Conservation (phyloP, 306 rosid species). For the Erythrophleum fordii region DNA sequence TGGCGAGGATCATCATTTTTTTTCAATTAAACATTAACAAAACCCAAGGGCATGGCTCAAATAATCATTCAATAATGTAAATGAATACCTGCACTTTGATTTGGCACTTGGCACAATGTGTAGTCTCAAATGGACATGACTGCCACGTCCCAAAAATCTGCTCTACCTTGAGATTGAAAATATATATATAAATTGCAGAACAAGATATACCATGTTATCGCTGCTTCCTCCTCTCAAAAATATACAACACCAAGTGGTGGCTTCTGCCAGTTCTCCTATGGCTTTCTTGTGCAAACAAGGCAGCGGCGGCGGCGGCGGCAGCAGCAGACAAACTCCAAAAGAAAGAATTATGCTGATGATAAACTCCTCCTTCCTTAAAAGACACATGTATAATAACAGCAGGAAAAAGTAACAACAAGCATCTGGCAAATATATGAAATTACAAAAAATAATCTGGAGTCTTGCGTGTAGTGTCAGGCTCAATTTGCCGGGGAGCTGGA, state of each 20-base stretch:
- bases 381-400: slow-evolving; percentile 71
- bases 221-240: slow-evolving; percentile 58
- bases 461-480: slow-evolving; percentile 97
- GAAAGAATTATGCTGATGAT: slow-evolving; percentile 77
- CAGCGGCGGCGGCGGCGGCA: slow-evolving; percentile 27
- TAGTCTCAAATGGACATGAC: slow-evolving; percentile 36
- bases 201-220: slow-evolving; percentile 67
- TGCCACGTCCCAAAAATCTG: slow-evolving; percentile 45
- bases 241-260: slow-evolving; percentile 79
- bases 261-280: slow-evolving; percentile 58
- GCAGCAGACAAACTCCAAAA: slow-evolving; percentile 64
- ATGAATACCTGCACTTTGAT: slow-evolving; percentile 44
- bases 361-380: slow-evolving; percentile 53
- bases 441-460: slow-evolving; percentile 98
- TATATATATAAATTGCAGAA: slow-evolving; percentile 45
- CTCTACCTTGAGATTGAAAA: slow-evolving; percentile 41
- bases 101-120: slow-evolving; percentile 32
- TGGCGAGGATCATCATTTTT: not conserved
- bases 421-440: slow-evolving; percentile 50
- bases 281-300: slow-evolving; percentile 65
- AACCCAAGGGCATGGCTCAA: not conserved
- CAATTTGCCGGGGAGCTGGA: slow-evolving; percentile 98
- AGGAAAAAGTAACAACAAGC: slow-evolving; percentile 61
- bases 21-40: not conserved
- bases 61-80: slow-evolving; percentile 33